Percentiles rank a stretch among this genome's conserved stretches.
These are phyloP conservation scores for Trichoderma simmonsii DNA, from an alignment of 2,329 filamentous ascomycete genomes.

Conservation along the genomic window DNA sequence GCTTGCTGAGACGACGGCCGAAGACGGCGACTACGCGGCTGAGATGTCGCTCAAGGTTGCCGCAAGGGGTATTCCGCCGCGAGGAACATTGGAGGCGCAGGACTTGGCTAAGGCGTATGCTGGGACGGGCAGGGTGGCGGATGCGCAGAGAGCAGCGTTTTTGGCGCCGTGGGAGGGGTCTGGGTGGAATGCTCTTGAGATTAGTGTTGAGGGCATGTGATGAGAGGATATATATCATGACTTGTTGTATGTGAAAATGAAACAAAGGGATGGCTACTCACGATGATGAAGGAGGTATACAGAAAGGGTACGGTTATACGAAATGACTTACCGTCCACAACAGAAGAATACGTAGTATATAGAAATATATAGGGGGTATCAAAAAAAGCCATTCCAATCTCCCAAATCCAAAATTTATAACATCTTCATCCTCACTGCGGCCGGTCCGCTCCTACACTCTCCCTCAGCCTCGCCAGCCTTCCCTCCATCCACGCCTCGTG, in stretches of 20 bases:
- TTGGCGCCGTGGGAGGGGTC: constrained; percentile 73
- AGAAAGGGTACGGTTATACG: background rate
- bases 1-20: constrained; percentile 50
- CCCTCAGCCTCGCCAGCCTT: constrained; percentile 66
- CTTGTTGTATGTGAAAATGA: background rate
- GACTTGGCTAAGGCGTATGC: constrained; percentile 73
- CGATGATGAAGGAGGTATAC: background rate
- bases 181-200: constrained; percentile 61
- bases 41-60: constrained; percentile 84
- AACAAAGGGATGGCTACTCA: background rate
- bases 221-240: background rate
- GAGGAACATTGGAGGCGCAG: constrained; percentile 62
- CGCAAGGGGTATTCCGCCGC: constrained; percentile 67
- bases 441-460: constrained; percentile 46
- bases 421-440: constrained; percentile 1
- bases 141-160: constrained; percentile 75
- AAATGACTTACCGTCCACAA: background rate
- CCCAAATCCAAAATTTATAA: background rate
- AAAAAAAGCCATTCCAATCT: constrained; percentile 1
- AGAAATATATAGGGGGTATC: constrained; percentile 12
- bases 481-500: constrained; percentile 74
- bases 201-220: constrained; percentile 28
- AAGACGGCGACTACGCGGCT: constrained; percentile 46
- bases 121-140: constrained; percentile 65
- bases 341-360: background rate